phyloP scores from a whole-genome alignment of 306 rosid genomes.

The Betula pendula region DNA sequence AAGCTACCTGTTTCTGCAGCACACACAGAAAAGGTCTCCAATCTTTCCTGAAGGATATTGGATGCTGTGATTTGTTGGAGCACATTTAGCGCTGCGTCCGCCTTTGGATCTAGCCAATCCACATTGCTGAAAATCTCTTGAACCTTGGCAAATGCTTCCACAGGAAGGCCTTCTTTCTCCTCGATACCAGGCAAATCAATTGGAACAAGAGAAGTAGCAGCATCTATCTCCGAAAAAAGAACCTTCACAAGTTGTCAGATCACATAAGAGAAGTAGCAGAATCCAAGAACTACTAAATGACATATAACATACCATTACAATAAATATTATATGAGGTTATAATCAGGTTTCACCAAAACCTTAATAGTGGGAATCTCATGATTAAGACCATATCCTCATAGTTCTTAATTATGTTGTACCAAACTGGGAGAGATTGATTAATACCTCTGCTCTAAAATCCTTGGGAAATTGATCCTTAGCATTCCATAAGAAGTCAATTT shows the following conservation, averaged over 20 bases:
- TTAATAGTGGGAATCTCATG: too few relatives aligned
- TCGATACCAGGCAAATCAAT: slow-evolving; percentile 65
- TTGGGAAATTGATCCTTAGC: slow-evolving; percentile 74
- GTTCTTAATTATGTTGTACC: background rate
- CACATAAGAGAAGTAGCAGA: slow-evolving; percentile 57
- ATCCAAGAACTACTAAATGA: slow-evolving; percentile 36
- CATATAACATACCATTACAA: background rate
- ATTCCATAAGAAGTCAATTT: slow-evolving; percentile 83
- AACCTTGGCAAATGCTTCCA: slow-evolving; percentile 90
- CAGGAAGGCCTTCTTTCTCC: slow-evolving; percentile 90
- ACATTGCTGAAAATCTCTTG: slow-evolving; percentile 85
- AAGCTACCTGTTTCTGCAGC: slow-evolving; percentile 31
- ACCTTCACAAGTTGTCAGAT: slow-evolving; percentile 47
- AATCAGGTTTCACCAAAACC: too few relatives aligned
- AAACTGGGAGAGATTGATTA: slow-evolving; percentile 29
- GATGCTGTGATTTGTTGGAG: slow-evolving; percentile 68
- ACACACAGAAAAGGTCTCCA: slow-evolving; percentile 39
- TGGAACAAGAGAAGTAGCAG: slow-evolving; percentile 61
- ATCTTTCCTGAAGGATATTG: slow-evolving; percentile 47
- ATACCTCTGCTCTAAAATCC: slow-evolving; percentile 95
- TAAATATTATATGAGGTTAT: too few relatives aligned
- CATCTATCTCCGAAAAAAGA: slow-evolving; percentile 93
- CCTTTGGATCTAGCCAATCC: slow-evolving; percentile 79
- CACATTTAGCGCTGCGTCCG: slow-evolving; percentile 55
- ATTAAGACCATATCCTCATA: too few relatives aligned